These are phyloP conservation scores for Beauveria brongniartii DNA, from an alignment of 2,329 filamentous ascomycete genomes.

Conservation along the genomic window DNA sequence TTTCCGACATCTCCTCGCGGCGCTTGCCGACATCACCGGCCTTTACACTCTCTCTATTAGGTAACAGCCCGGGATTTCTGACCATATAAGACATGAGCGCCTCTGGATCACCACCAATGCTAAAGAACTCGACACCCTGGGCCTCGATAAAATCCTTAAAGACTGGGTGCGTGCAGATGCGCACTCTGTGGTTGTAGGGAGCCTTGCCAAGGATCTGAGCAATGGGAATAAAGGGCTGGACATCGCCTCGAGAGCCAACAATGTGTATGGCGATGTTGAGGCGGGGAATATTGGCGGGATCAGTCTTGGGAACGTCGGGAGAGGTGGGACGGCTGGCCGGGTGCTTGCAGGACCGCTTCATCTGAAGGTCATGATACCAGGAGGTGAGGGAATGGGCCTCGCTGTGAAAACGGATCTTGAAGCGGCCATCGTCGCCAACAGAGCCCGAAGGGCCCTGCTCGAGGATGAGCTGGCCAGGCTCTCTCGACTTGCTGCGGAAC, in stretches of 20 bases:
- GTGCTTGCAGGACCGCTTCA: slow-evolving; percentile 2
- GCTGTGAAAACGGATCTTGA: slow-evolving; percentile 16
- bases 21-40: slow-evolving; percentile 29
- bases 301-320: not conserved
- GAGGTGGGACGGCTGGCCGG: not conserved
- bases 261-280: slow-evolving; percentile 18
- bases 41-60: slow-evolving; percentile 26
- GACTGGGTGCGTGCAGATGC: slow-evolving; percentile 46
- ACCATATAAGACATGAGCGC: slow-evolving; percentile 38
- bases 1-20: slow-evolving; percentile 29
- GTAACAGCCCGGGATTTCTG: slow-evolving; percentile 31
- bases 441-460: slow-evolving; percentile 13
- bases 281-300: slow-evolving; percentile 9
- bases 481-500: slow-evolving; percentile 14
- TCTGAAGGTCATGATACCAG: slow-evolving; percentile 6
- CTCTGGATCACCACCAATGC: slow-evolving; percentile 48
- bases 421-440: slow-evolving; percentile 16
- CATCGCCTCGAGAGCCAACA: slow-evolving; percentile 17
- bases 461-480: slow-evolving; percentile 15
- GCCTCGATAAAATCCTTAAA: slow-evolving; percentile 46
- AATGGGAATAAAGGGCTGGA: slow-evolving; percentile 13
- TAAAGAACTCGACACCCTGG: slow-evolving; percentile 48
- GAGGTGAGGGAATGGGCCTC: not conserved
- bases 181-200: slow-evolving; percentile 43
- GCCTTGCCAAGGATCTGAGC: slow-evolving; percentile 12